These are phyloP conservation scores for Neoarthrinium moseri DNA, from an alignment of 2,329 filamentous ascomycete species.

Conservation along the genomic window DNA sequence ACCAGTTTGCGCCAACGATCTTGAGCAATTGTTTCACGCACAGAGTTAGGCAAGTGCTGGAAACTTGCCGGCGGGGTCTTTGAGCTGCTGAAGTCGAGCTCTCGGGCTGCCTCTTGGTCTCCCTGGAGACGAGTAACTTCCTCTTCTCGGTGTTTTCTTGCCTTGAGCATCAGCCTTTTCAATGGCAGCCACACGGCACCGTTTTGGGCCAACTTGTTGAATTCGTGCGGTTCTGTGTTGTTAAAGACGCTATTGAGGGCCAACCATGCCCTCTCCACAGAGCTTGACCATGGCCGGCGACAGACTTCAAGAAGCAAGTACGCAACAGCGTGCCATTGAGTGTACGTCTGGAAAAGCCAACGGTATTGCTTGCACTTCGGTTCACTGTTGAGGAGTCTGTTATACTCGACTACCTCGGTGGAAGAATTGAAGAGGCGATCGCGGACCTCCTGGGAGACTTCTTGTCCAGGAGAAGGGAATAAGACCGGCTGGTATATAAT, in stretches of 20 bases:
- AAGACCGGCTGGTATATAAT: slow-evolving; percentile 53
- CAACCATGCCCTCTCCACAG: slow-evolving; percentile 50
- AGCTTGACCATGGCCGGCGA: slow-evolving; percentile 46
- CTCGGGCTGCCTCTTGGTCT: slow-evolving; percentile 46
- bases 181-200: slow-evolving; percentile 53
- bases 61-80: slow-evolving; percentile 45
- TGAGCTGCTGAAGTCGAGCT: slow-evolving; percentile 48
- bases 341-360: slow-evolving; percentile 60
- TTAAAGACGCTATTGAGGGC: slow-evolving; percentile 39
- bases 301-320: slow-evolving; percentile 53
- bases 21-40: slow-evolving; percentile 45
- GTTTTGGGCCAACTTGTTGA: slow-evolving; percentile 43
- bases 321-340: slow-evolving; percentile 58
- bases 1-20: slow-evolving; percentile 53
- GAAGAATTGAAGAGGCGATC: slow-evolving; percentile 47
- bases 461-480: slow-evolving; percentile 36
- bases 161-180: slow-evolving; percentile 52
- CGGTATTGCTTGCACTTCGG: slow-evolving; percentile 48
- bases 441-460: slow-evolving; percentile 36
- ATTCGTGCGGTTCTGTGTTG: slow-evolving; percentile 37
- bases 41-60: slow-evolving; percentile 42
- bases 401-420: slow-evolving; percentile 56
- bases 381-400: slow-evolving; percentile 51
- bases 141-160: slow-evolving; percentile 47
- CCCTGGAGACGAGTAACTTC: slow-evolving; percentile 49